phyloP scores from a whole-genome alignment of 192 early-diverging fungal species.

The Entomortierella lignicola region DNA sequence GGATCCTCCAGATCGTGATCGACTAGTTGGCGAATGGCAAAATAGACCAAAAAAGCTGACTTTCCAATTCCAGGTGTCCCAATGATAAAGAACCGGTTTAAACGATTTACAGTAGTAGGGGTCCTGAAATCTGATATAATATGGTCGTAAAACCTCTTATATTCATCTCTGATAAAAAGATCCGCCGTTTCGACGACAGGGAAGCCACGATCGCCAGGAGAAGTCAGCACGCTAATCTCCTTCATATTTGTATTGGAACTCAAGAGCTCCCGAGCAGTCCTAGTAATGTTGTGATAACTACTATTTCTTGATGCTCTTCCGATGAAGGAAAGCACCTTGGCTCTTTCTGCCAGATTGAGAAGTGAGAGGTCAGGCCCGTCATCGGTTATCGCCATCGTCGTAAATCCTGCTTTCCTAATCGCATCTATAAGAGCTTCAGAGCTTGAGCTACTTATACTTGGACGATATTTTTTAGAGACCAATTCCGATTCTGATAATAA shows the following conservation, averaged over 20 bases:
- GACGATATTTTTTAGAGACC: constrained; percentile 1
- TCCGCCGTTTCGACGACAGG: background rate
- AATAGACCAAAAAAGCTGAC: constrained; percentile 25
- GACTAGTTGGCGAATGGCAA: constrained; percentile 27
- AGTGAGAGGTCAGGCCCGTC: constrained; percentile 4
- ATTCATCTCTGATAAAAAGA: background rate
- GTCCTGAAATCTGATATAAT: background rate
- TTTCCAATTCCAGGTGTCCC: constrained; percentile 35
- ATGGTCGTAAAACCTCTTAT: background rate
- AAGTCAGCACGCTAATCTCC: background rate
- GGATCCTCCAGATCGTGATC: constrained; percentile 20
- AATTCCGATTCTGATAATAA: background rate
- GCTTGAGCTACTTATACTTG: constrained; percentile 1
- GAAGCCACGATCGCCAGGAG: background rate
- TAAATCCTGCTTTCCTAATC: constrained; percentile 9
- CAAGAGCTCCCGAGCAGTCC: background rate
- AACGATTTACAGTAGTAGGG: too few species aligned
- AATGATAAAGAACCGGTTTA: constrained; percentile 18
- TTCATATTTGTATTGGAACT: background rate
- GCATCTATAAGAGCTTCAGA: background rate
- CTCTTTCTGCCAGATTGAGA: constrained; percentile 12
- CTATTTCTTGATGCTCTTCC: background rate
- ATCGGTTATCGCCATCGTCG: constrained; percentile 6
- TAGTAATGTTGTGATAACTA: background rate
- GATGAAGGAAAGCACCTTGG: constrained; percentile 3